These are phyloP conservation scores for Fomitopsis palustris DNA, from an alignment of 1,284 basidiomycete species.

Conservation along the genomic window DNA sequence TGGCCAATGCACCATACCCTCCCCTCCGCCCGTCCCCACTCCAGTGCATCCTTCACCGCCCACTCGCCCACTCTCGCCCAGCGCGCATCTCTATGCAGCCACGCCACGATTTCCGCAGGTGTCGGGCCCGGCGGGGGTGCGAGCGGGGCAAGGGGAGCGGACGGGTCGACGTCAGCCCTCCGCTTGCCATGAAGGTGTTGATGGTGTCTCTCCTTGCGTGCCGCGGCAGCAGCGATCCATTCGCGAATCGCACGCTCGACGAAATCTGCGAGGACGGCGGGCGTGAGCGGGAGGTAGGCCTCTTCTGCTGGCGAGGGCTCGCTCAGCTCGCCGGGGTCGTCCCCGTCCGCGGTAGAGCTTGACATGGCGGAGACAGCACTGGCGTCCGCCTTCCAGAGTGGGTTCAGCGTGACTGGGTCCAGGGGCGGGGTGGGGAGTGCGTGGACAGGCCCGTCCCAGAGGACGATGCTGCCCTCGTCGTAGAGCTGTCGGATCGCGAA, in stretches of 20 bases:
- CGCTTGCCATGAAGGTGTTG: background rate
- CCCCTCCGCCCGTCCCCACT: conserved; percentile 39
- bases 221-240: conserved; percentile 23
- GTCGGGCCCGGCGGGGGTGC: conserved; percentile 37
- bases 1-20: conserved; percentile 43
- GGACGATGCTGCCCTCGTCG: conserved; percentile 61
- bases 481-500: conserved; percentile 59
- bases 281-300: conserved; percentile 58
- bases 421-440: conserved; percentile 14
- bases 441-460: conserved; percentile 58
- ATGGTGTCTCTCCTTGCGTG: conserved; percentile 3
- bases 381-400: conserved; percentile 41
- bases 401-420: too few species aligned
- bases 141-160: conserved; percentile 12
- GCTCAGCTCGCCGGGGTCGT: conserved; percentile 47
- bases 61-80: conserved; percentile 63
- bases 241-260: conserved; percentile 44
- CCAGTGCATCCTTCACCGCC: conserved; percentile 57
- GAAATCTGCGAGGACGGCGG: conserved; percentile 42
- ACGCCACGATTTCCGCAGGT: conserved; percentile 43
- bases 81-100: conserved; percentile 49
- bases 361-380: conserved; percentile 13
- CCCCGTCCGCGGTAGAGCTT: conserved; percentile 31
- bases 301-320: conserved; percentile 59
- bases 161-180: background rate